A percentile compares a stretch with the other conserved stretches of the same genome.
These are phyloP conservation scores for Blastomyces gilchristii DNA, from an alignment of 2,329 filamentous ascomycete genomes.

Conservation along the genomic window DNA sequence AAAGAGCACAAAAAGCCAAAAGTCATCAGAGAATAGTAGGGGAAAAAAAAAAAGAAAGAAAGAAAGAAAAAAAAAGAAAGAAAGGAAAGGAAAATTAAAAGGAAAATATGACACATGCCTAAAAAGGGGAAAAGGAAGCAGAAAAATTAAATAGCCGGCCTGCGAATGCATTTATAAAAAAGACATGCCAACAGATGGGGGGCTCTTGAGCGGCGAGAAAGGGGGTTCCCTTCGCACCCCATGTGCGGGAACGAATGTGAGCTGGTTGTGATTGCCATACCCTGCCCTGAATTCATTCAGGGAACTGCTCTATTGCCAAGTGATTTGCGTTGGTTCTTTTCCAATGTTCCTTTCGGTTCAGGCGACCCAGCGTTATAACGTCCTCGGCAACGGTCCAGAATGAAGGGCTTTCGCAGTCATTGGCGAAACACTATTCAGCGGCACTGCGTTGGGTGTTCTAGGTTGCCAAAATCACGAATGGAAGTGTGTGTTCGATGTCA, in stretches of 20 bases:
- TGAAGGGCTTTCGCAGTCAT: not conserved
- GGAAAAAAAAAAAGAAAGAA: not conserved
- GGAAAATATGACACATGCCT: not conserved
- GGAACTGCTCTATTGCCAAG: not conserved
- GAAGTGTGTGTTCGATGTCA: not conserved
- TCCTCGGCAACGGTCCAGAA: no score
- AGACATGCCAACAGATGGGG: not conserved
- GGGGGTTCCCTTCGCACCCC: not conserved
- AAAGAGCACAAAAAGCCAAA: not conserved
- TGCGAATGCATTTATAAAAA: not conserved
- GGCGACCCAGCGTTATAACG: no score
- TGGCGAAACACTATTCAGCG: not conserved
- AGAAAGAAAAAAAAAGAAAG: not conserved
- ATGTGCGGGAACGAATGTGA: not conserved
- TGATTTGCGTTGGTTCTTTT: not conserved
- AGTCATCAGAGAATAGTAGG: not conserved
- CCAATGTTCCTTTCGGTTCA: not conserved
- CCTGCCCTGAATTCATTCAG: not conserved
- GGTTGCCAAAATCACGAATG: not conserved
- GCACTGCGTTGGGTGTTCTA: not conserved
- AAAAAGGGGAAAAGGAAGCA: not conserved
- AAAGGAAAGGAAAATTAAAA: not conserved
- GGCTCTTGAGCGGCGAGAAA: not conserved
- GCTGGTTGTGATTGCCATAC: not conserved
- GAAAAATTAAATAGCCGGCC: not conserved